Conservation (phyloP, 202 grass and related monocot genomes). For the Schoenoplectus tabernaemontani region DNA sequence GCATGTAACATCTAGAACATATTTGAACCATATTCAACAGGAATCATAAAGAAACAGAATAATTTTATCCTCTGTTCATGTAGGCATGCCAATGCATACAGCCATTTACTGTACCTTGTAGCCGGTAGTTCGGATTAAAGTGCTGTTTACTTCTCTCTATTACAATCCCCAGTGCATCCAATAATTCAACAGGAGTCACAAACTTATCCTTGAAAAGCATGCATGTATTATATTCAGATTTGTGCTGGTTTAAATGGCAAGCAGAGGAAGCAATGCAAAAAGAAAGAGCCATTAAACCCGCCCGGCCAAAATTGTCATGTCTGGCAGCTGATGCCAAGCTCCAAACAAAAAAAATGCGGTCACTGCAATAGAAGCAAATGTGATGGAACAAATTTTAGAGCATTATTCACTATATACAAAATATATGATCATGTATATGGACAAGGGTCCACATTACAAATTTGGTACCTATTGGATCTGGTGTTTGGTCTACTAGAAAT, state of each 20-base stretch:
- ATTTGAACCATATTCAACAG: background rate
- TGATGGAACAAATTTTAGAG: background rate
- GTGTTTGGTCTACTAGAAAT: background rate
- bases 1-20: background rate
- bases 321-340: conserved; percentile 59
- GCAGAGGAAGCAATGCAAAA: conserved; percentile 67
- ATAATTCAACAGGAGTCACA: conserved; percentile 44
- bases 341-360: conserved; percentile 62
- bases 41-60: background rate
- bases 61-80: background rate
- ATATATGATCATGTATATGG: background rate
- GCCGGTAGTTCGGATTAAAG: conserved; percentile 93
- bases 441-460: background rate
- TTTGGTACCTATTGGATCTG: background rate
- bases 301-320: conserved; percentile 80
- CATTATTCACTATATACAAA: background rate
- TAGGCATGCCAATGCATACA: background rate
- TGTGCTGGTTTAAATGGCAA: conserved; percentile 39
- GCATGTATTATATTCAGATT: conserved; percentile 32
- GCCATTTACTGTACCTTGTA: conserved; percentile 44
- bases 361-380: conserved; percentile 40
- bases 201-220: conserved; percentile 19
- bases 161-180: conserved; percentile 72
- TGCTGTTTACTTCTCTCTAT: conserved; percentile 95
- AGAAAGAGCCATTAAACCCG: conserved; percentile 88